Percentiles rank a stretch among this genome's conserved stretches.
phyloP scores from a whole-genome alignment of 83 land plant genomes.

The Thuja plicata region DNA sequence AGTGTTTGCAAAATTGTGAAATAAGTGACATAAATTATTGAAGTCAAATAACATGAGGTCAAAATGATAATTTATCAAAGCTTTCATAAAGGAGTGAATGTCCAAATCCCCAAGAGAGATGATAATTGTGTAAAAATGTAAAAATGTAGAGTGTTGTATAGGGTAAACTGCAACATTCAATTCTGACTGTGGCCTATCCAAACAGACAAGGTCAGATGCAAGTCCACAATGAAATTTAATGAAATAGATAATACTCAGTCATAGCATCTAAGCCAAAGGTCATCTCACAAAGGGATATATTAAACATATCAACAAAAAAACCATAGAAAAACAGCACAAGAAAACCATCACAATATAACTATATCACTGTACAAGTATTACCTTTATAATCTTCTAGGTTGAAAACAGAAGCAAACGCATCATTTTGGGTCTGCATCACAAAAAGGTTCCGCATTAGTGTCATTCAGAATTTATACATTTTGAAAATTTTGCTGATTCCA shows the following conservation, averaged over 20 bases:
- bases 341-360: neutral
- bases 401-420: slow-evolving; percentile 71
- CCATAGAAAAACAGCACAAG: neutral
- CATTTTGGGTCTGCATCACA: slow-evolving; percentile 73
- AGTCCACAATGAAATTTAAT: too few relatives aligned
- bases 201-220: too few relatives aligned
- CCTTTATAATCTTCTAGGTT: slow-evolving; percentile 94
- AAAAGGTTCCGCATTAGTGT: neutral
- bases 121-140: too few relatives aligned
- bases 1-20: neutral
- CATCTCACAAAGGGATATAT: too few relatives aligned
- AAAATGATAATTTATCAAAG: too few relatives aligned
- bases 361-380: slow-evolving; percentile 9
- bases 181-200: too few relatives aligned
- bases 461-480: neutral
- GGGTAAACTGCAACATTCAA: too few relatives aligned
- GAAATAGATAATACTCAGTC: too few relatives aligned
- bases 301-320: too few relatives aligned
- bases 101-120: too few relatives aligned
- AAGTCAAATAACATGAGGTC: neutral
- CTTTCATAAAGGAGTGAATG: too few relatives aligned
- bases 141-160: neutral
- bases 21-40: neutral
- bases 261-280: too few relatives aligned
- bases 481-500: neutral